phyloP scores from a whole-genome alignment of 164 flowering plant genomes.

The Warburgia ugandensis region DNA sequence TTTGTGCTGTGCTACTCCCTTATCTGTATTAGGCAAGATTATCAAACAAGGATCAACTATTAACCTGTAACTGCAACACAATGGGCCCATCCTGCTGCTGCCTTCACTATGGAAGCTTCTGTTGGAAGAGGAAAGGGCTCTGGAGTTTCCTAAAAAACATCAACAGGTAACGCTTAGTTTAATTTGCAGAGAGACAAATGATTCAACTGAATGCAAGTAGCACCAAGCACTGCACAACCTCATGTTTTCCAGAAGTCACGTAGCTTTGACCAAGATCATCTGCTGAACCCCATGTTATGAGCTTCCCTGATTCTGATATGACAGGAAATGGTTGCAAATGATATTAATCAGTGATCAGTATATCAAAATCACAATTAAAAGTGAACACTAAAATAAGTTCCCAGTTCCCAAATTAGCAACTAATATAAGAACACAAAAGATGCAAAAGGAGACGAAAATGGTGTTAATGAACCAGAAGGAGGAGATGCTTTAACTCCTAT shows the following conservation, averaged over 20 bases:
- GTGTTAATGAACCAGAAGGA: too few relatives aligned
- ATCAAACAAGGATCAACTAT: not conserved
- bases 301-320: conserved; percentile 66
- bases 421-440: too few relatives aligned
- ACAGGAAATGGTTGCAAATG: too few relatives aligned
- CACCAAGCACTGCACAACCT: conserved; percentile 35
- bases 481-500: too few relatives aligned
- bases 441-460: too few relatives aligned
- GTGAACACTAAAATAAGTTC: too few relatives aligned
- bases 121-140: conserved; percentile 90
- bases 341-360: too few relatives aligned
- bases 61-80: conserved; percentile 86
- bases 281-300: conserved; percentile 94
- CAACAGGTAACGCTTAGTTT: conserved; percentile 7
- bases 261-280: conserved; percentile 93
- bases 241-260: conserved; percentile 93
- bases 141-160: conserved; percentile 64
- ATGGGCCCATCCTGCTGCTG: conserved; percentile 99
- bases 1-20: too few relatives aligned
- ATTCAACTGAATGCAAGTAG: not conserved
- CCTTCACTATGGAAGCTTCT: conserved; percentile 64
- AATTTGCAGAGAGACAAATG: not conserved
- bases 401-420: too few relatives aligned
- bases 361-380: too few relatives aligned
- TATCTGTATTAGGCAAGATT: not conserved